phyloP scores from a whole-genome alignment of 768 basidiomycete species.

The Fomitopsis serialis region DNA sequence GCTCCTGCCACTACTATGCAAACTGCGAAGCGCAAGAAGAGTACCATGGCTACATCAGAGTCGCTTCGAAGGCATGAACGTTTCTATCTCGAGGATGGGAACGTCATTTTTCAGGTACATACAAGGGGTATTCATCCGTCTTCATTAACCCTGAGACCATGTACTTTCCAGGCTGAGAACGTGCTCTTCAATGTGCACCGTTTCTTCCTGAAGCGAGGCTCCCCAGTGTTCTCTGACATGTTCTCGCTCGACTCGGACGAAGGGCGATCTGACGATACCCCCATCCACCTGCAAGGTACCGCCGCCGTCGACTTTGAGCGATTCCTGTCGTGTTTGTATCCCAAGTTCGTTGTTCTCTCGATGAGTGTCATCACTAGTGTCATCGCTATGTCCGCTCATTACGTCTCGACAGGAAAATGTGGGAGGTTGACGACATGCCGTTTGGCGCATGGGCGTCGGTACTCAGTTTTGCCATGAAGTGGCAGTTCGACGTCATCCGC shows the following conservation, averaged over 20 bases:
- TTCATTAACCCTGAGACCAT: too few relatives aligned
- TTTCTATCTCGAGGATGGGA: slow-evolving; percentile 2
- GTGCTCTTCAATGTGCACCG: slow-evolving; percentile 51
- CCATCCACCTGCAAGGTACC: slow-evolving; percentile 31
- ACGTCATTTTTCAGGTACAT: too few relatives aligned
- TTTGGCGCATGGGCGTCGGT: slow-evolving; percentile 35
- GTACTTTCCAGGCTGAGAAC: slow-evolving; percentile 43
- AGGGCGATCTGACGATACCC: slow-evolving; percentile 17
- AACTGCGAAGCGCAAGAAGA: too few relatives aligned
- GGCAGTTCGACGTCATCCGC: slow-evolving; percentile 36
- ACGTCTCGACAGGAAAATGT: background rate
- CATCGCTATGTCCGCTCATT: background rate
- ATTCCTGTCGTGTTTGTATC: slow-evolving; percentile 60
- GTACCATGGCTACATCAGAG: background rate
- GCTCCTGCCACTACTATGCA: too few relatives aligned
- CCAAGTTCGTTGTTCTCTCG: slow-evolving; percentile 31
- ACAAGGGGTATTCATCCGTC: too few relatives aligned
- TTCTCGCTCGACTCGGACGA: slow-evolving; percentile 19
- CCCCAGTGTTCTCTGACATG: slow-evolving; percentile 24
- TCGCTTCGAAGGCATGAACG: background rate
- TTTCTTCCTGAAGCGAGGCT: slow-evolving; percentile 57
- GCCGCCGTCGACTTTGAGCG: slow-evolving; percentile 45
- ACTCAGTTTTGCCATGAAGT: slow-evolving; percentile 31
- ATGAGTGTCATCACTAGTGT: too few relatives aligned
- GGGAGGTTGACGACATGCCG: background rate